These are phyloP conservation scores for Gossypium stocksii DNA, from an alignment of 345 rosid species.

Conservation along the genomic window DNA sequence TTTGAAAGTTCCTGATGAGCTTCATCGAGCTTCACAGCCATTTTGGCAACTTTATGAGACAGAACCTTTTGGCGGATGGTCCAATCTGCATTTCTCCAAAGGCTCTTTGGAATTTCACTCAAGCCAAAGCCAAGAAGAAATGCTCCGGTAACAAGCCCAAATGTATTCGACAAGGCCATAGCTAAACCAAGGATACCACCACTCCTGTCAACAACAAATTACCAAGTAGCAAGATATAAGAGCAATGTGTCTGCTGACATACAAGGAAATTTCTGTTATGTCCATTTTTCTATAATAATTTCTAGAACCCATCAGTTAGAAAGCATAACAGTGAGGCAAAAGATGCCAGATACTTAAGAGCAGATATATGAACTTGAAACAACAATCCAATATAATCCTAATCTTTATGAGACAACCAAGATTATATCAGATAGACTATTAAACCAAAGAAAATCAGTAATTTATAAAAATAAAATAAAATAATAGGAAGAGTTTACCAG, in stretches of 20 bases:
- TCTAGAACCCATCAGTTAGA: neutral
- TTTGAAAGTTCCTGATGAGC: constrained; percentile 97
- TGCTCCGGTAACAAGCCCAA: constrained; percentile 98
- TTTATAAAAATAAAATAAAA: constrained; percentile 6
- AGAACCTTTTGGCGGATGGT: constrained; percentile 89
- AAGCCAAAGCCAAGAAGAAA: constrained; percentile 99
- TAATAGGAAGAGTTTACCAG: constrained; percentile 30
- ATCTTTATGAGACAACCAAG: constrained; percentile 7
- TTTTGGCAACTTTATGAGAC: constrained; percentile 94
- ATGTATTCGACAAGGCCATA: constrained; percentile 99
- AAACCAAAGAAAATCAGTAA: neutral
- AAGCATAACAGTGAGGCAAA: neutral
- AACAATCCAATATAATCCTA: constrained; percentile 7
- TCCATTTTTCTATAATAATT: constrained; percentile 1
- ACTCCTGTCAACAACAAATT: constrained; percentile 36
- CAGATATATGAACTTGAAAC: constrained; percentile 9
- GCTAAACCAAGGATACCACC: constrained; percentile 80
- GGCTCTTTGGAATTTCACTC: constrained; percentile 88
- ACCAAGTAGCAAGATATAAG: neutral
- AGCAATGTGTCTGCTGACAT: neutral
- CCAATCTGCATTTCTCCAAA: constrained; percentile 95
- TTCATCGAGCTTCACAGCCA: constrained; percentile 95
- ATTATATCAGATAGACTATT: constrained; percentile 6
- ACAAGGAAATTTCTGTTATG: neutral
- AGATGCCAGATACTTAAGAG: neutral